These are phyloP conservation scores for Protea cynaroides DNA, from an alignment of 164 flowering plant species.

Conservation along the genomic window DNA sequence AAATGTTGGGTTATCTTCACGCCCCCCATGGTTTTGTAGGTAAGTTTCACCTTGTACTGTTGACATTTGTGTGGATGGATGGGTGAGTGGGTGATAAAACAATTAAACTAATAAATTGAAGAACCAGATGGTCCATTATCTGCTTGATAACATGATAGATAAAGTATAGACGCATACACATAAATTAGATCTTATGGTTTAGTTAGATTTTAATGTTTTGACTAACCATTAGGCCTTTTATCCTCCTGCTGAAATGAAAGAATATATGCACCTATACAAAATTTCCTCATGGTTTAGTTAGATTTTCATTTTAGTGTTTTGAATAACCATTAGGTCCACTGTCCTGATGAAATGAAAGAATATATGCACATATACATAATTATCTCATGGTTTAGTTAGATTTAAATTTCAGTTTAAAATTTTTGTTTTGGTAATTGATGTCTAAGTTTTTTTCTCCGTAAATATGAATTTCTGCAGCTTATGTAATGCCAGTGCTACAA, in stretches of 20 bases:
- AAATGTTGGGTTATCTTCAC: constrained; percentile 80
- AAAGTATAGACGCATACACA: too few species aligned
- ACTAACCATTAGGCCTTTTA: neutral
- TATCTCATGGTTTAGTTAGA: too few species aligned
- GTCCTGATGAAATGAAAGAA: too few species aligned
- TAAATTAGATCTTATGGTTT: too few species aligned
- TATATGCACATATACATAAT: too few species aligned
- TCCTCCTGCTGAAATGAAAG: too few species aligned
- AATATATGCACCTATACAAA: too few species aligned
- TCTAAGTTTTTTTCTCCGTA: neutral
- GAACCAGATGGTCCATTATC: neutral
- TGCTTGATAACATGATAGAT: neutral
- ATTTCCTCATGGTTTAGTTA: too few species aligned
- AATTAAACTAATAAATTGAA: neutral
- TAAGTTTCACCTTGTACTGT: constrained; percentile 18
- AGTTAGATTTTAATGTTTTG: too few species aligned
- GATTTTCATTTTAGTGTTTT: too few species aligned
- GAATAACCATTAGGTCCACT: neutral
- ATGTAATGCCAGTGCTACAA: constrained; percentile 80
- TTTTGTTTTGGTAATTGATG: neutral
- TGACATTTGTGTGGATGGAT: too few species aligned
- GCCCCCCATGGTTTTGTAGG: constrained; percentile 96
- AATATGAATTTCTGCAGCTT: constrained; percentile 41
- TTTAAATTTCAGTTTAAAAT: neutral
- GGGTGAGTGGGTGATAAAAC: too few species aligned